These are phyloP conservation scores for Penicillium herquei DNA, from an alignment of 495 filamentous ascomycete species.

Conservation along the genomic window DNA sequence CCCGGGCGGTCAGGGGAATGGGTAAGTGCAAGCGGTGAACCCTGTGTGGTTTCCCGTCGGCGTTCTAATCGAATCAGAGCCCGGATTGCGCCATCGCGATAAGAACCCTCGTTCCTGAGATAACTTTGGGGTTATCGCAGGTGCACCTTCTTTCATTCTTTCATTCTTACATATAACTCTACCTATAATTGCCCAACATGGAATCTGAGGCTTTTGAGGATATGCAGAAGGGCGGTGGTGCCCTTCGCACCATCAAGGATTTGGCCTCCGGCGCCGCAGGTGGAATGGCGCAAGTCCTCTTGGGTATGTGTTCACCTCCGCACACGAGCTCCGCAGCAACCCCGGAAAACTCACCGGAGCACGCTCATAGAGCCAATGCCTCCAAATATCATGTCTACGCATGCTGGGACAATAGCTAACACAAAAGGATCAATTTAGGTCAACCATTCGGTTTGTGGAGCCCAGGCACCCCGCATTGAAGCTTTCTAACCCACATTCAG, in stretches of 20 bases:
- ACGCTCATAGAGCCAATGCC: not conserved
- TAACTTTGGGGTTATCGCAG: not conserved
- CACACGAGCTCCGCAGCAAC: constrained; percentile 5
- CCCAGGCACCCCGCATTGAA: not conserved
- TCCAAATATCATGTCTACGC: not conserved
- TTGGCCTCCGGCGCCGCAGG: constrained; percentile 86
- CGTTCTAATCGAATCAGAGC: constrained; percentile 30
- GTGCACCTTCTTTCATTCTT: constrained; percentile 4
- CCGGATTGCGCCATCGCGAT: constrained; percentile 19
- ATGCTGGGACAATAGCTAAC: not conserved
- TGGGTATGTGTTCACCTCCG: constrained; percentile 62
- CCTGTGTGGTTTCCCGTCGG: constrained; percentile 13
- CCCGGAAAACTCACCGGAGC: not conserved
- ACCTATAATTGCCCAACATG: constrained; percentile 18
- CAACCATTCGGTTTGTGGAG: constrained; percentile 77
- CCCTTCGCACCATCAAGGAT: constrained; percentile 77
- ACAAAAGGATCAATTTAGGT: constrained; percentile 50
- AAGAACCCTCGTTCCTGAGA: constrained; percentile 8
- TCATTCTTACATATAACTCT: constrained; percentile 6
- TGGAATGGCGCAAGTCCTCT: constrained; percentile 89
- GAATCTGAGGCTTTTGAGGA: constrained; percentile 42
- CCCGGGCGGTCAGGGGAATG: constrained; percentile 23
- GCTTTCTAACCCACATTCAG: constrained; percentile 40
- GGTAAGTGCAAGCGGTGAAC: constrained; percentile 1
- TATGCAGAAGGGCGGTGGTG: constrained; percentile 35